A percentile compares a stretch with the other conserved stretches of the same genome.
These are phyloP conservation scores for Kwoniella dejecticola DNA, from an alignment of 768 basidiomycete genomes.

Conservation along the genomic window DNA sequence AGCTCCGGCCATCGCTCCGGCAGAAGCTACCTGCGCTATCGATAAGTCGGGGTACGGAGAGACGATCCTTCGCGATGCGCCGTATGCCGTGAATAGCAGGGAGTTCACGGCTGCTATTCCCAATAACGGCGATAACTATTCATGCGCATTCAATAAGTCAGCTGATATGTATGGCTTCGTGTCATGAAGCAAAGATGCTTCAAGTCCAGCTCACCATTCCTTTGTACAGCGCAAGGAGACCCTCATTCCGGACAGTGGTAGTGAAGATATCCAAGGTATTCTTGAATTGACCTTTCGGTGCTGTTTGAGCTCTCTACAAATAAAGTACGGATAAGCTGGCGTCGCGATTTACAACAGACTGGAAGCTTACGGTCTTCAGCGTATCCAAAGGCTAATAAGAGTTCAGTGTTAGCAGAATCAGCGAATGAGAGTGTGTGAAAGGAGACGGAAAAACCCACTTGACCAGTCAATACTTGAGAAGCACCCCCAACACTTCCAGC, in stretches of 20 bases:
- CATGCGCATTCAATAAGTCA: not conserved
- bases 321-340: not conserved
- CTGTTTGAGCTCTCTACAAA: constrained; percentile 56
- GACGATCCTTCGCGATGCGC: constrained; percentile 73
- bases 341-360: not conserved
- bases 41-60: constrained; percentile 86
- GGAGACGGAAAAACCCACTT: constrained; percentile 60
- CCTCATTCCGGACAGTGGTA: constrained; percentile 82
- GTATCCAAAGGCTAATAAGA: constrained; percentile 53
- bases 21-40: constrained; percentile 74
- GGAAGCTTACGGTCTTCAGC: constrained; percentile 47
- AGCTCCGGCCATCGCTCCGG: constrained; percentile 91
- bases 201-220: constrained; percentile 60
- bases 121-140: constrained; percentile 73
- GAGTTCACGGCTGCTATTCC: constrained; percentile 97
- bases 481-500: constrained; percentile 90
- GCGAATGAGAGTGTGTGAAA: not conserved
- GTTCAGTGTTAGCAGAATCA: too few relatives aligned
- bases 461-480: constrained; percentile 91
- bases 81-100: constrained; percentile 88
- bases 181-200: too few relatives aligned
- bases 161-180: too few relatives aligned
- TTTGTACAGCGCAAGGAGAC: constrained; percentile 91
- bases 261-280: constrained; percentile 88
- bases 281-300: constrained; percentile 62